Conservation (phyloP, 176 grass and related monocot species). For the Aegilops umbellulata region DNA sequence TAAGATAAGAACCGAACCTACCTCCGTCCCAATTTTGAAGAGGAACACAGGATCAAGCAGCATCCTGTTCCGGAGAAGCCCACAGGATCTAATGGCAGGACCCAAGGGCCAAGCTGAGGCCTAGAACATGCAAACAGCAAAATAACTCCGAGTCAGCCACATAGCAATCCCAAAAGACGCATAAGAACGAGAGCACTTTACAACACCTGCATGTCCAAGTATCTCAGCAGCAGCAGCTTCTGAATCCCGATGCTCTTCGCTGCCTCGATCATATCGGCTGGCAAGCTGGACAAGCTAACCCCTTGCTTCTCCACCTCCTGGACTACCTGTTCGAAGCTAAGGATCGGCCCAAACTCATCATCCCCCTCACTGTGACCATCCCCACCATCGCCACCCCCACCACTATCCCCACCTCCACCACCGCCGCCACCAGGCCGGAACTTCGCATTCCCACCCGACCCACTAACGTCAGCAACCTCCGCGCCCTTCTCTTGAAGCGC, state of each 20-base stretch:
- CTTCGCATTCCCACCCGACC: constrained; percentile 17
- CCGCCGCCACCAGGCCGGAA: not conserved
- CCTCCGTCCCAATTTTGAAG: constrained; percentile 93
- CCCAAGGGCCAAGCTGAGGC: constrained; percentile 75
- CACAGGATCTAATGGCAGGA: constrained; percentile 52
- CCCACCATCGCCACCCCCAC: not conserved
- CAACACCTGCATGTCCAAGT: constrained; percentile 16
- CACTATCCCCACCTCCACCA: not conserved
- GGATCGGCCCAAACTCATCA: constrained; percentile 1
- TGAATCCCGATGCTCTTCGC: not conserved
- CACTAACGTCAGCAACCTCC: constrained; percentile 25
- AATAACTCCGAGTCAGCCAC: not conserved
- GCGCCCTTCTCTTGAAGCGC: not conserved
- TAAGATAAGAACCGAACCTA: not conserved
- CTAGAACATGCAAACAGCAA: constrained; percentile 36
- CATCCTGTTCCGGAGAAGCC: constrained; percentile 83
- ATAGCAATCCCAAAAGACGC: not conserved
- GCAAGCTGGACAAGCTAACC: constrained; percentile 1
- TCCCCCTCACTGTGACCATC: not conserved
- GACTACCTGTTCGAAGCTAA: constrained; percentile 13
- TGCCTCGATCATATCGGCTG: constrained; percentile 2
- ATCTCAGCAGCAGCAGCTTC: constrained; percentile 15
- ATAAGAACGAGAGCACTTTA: not conserved
- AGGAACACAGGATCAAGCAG: constrained; percentile 92
- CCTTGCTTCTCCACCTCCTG: constrained; percentile 18